phyloP scores from a whole-genome alignment of 192 early-diverging fungal genomes.

The Paraglomus brasilianum region DNA sequence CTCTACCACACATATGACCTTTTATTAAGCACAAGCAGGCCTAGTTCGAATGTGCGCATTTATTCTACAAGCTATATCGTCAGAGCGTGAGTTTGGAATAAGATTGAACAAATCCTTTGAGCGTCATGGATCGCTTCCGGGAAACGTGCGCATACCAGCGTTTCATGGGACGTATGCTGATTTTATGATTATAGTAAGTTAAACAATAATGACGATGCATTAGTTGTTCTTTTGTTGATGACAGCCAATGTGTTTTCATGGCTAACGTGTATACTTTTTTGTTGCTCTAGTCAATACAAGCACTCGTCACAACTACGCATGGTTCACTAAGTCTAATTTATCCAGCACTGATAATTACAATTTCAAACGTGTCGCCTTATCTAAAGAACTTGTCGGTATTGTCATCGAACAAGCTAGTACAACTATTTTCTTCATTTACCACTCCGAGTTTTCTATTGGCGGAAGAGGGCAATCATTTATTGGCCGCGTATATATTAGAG shows the following conservation, averaged over 20 bases:
- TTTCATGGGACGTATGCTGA: constrained; percentile 73
- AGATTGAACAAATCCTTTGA: constrained; percentile 66
- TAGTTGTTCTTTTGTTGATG: background rate
- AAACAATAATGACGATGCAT: background rate
- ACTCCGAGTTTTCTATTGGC: constrained; percentile 78
- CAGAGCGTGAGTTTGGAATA: constrained; percentile 62
- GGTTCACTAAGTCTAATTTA: constrained; percentile 65
- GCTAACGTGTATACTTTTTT: background rate
- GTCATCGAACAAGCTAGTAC: constrained; percentile 71
- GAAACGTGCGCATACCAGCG: constrained; percentile 58
- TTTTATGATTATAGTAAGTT: constrained; percentile 73
- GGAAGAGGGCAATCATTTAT: constrained; percentile 73
- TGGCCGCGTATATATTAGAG: constrained; percentile 75
- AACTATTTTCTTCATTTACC: constrained; percentile 73
- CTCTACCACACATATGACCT: background rate
- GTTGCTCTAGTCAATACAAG: constrained; percentile 64
- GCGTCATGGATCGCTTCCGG: constrained; percentile 55
- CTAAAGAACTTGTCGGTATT: constrained; percentile 70
- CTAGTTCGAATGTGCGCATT: constrained; percentile 72
- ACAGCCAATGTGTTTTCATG: background rate
- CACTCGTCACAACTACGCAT: constrained; percentile 71
- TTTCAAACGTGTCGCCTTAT: constrained; percentile 82
- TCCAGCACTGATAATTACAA: constrained; percentile 73
- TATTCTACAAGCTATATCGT: constrained; percentile 70
- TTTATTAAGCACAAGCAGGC: constrained; percentile 59